phyloP scores from a whole-genome alignment of 2,329 filamentous ascomycete species.

The Phoma sp. region DNA sequence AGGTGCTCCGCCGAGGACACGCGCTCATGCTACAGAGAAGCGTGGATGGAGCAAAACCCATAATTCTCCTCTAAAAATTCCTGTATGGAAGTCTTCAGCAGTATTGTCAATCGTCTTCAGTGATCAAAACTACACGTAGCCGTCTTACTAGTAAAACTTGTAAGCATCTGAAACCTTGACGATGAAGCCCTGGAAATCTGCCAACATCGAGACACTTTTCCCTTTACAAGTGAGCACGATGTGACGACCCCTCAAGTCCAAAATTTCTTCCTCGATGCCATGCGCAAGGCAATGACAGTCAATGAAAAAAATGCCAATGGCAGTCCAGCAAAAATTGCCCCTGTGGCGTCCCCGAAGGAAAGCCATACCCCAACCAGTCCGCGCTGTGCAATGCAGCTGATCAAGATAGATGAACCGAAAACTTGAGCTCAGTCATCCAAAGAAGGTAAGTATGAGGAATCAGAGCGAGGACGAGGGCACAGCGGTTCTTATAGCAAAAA shows the following conservation, averaged over 20 bases:
- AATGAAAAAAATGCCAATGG: conserved; percentile 49
- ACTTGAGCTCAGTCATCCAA: conserved; percentile 41
- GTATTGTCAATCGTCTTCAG: too few relatives aligned
- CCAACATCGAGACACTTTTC: not conserved
- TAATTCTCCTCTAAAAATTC: too few relatives aligned
- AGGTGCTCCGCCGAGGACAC: too few relatives aligned
- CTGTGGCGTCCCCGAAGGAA: conserved; percentile 46
- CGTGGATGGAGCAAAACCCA: too few relatives aligned
- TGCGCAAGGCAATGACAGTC: conserved; percentile 37
- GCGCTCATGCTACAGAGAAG: too few relatives aligned
- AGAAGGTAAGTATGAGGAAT: conserved; percentile 45
- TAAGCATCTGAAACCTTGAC: too few relatives aligned
- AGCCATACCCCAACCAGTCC: conserved; percentile 41
- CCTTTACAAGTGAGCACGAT: not conserved
- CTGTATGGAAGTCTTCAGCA: too few relatives aligned
- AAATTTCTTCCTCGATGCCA: conserved; percentile 46
- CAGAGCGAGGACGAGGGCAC: not conserved
- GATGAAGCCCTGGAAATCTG: too few relatives aligned
- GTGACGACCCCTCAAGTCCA: not conserved
- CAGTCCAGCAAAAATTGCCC: conserved; percentile 41
- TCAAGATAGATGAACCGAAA: conserved; percentile 35
- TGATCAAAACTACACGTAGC: too few relatives aligned
- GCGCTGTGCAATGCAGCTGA: conserved; percentile 49
- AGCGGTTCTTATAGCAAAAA: not conserved
- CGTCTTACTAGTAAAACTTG: too few relatives aligned